Evolutionary conservation across 2,329 filamentous ascomycete genomes (phyloP), one percentile per base, ranked within the genome.

Genomic region (Colletotrichum sp.): DNA sequence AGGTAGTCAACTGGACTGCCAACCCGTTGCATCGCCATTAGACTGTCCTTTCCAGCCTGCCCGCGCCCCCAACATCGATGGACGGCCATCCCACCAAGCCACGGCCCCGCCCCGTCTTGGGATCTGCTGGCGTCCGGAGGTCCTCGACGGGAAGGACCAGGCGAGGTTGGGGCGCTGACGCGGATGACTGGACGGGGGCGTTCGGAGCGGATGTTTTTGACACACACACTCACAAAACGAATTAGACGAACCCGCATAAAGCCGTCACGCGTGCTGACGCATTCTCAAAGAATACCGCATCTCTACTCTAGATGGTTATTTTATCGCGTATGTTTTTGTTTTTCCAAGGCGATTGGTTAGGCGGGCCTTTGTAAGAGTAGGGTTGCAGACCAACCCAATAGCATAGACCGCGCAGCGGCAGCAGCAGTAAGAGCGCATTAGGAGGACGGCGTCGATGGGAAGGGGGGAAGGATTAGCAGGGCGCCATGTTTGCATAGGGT

Each of bases 281-380:
- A 68, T 21, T 16, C 10, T 38, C 18, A 64, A 30, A 43, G 10
- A 38, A 63, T 57, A 60, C 70, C 26, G 58, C 74, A 76, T 76
- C 74, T 76, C 74, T 76, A 76, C 74, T 76, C 74, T 76, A 76
- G 65, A 76, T 65, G 65, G 58, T 65, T 61, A 32, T 26, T 34
- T 55, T 61, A 8, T 61, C 72, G 7, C 61, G 34, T 64, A 7
- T 21, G 36, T 32, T 74, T 61, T 43, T 68, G 18, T 63, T 68
- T 65, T 65, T 36, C 21, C n/a, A 16, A 57, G 43, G 30, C 61
- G 38, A 55, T 28, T 58, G 70, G 67, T 67, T 52, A 60, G 67
- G 58, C 61, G 69, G 69, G n/a, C 61, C 61, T 71, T 65, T 75
- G 74, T 76, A 76, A 74, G 70, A 76, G 21, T 76, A 76, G 38